Conservation (phyloP, 2,329 filamentous ascomycete species). For the Apiospora hydei region DNA sequence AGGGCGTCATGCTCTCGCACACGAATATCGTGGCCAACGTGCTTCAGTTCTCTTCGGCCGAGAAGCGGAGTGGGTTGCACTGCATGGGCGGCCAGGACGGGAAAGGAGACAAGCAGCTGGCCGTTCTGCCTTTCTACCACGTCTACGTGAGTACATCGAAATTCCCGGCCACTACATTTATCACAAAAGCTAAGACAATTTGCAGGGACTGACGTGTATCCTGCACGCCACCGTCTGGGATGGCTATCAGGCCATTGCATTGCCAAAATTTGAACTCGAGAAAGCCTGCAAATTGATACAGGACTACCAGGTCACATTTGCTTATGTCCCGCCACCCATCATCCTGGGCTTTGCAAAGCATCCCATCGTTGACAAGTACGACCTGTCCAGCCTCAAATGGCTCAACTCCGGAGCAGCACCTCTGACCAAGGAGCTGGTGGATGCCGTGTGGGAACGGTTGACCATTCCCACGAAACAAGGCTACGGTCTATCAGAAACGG, state of each 20-base stretch:
- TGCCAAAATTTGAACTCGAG: conserved; percentile 83
- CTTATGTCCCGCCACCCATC: conserved; percentile 85
- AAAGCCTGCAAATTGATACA: conserved; percentile 81
- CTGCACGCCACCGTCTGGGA: conserved; percentile 71
- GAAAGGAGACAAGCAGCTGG: conserved; percentile 75
- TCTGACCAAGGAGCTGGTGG: conserved; percentile 79
- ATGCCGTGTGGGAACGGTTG: conserved; percentile 76
- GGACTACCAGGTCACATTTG: conserved; percentile 75
- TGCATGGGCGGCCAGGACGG: conserved; percentile 63
- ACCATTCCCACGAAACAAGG: conserved; percentile 88
- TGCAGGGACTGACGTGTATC: conserved; percentile 71
- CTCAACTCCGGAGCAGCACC: conserved; percentile 90
- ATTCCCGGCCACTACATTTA: neutral
- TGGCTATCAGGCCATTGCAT: conserved; percentile 73
- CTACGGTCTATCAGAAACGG: conserved; percentile 89
- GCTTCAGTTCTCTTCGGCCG: conserved; percentile 60
- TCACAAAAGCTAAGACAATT: conserved; percentile 13
- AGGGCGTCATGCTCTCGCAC: conserved; percentile 89
- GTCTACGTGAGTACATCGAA: conserved; percentile 72
- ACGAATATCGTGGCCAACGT: conserved; percentile 81
- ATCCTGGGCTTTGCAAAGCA: conserved; percentile 82
- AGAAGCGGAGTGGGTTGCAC: conserved; percentile 63
- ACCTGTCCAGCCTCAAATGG: conserved; percentile 80
- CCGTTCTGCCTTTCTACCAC: conserved; percentile 88
- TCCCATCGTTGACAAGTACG: conserved; percentile 79